A percentile compares a stretch with the other conserved stretches of the same genome.
These are phyloP conservation scores for Pythium sukuiense DNA, from an alignment of 352 stramenopile species.

Conservation along the genomic window DNA sequence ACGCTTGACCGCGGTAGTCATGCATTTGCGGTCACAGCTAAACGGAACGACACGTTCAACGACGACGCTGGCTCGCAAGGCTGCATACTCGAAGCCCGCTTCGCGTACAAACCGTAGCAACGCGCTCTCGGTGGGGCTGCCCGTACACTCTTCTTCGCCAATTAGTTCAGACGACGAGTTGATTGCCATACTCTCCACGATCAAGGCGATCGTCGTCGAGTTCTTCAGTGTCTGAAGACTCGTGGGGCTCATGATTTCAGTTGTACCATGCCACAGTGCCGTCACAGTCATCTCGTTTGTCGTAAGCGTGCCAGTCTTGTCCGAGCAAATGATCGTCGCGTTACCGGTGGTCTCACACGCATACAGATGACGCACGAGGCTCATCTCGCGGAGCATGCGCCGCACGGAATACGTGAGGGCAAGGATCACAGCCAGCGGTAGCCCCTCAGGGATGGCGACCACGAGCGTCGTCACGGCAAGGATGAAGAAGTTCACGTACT, in stretches of 20 bases:
- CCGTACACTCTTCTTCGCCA: constrained; percentile 31
- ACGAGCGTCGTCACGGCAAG: constrained; percentile 82
- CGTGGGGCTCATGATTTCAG: constrained; percentile 35
- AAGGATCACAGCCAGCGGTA: constrained; percentile 90
- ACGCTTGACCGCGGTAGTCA: constrained; percentile 81
- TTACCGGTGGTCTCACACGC: constrained; percentile 97
- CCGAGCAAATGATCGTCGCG: constrained; percentile 96
- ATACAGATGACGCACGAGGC: constrained; percentile 94
- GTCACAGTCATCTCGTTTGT: constrained; percentile 95
- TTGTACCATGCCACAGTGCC: constrained; percentile 24
- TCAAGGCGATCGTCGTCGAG: constrained; percentile 21
- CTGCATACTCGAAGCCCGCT: constrained; percentile 35
- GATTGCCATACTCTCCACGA: constrained; percentile 48
- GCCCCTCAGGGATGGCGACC: constrained; percentile 89
- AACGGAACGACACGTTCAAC: constrained; percentile 75
- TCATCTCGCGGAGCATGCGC: constrained; percentile 96
- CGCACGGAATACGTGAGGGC: constrained; percentile 88
- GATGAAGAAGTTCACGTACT: constrained; percentile 85
- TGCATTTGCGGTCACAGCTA: constrained; percentile 92
- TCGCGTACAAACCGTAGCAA: constrained; percentile 38
- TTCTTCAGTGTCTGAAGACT: background rate
- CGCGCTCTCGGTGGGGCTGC: constrained; percentile 52
- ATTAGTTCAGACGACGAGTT: constrained; percentile 87
- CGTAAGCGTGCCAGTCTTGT: constrained; percentile 96
- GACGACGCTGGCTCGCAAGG: constrained; percentile 21